These are phyloP conservation scores for Mucor ambiguus DNA, from an alignment of 371 early-diverging fungal genomes.

Conservation along the genomic window DNA sequence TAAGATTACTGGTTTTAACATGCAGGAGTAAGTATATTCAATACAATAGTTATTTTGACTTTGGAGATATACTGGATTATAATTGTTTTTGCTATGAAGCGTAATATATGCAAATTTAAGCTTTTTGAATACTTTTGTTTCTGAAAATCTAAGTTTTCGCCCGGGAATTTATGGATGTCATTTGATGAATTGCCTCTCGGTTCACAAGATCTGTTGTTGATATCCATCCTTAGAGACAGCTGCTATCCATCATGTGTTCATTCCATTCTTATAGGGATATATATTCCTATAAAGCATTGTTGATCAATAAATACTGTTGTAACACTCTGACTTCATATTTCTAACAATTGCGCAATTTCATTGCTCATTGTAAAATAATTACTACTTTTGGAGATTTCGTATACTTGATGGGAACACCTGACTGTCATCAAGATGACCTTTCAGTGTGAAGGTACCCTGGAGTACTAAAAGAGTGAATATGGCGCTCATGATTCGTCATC, in stretches of 20 bases:
- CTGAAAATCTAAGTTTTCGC: background rate
- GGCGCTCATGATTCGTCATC: background rate
- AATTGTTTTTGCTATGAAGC: background rate
- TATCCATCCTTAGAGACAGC: background rate
- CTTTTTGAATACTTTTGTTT: background rate
- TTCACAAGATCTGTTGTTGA: background rate
- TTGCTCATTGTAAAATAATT: background rate
- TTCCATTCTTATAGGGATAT: background rate
- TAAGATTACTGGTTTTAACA: background rate
- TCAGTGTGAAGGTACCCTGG: background rate
- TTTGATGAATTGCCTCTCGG: background rate
- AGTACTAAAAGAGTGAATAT: background rate
- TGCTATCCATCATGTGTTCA: background rate
- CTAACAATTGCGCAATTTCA: background rate
- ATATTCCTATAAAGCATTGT: background rate
- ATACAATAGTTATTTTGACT: background rate
- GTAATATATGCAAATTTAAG: background rate
- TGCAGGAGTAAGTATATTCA: background rate
- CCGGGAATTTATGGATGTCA: background rate
- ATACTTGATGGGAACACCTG: background rate
- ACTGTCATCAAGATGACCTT: background rate
- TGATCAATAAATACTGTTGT: background rate
- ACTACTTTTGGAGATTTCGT: background rate
- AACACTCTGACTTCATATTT: background rate
- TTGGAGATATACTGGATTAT: background rate